Evolutionary conservation across 2,329 filamentous ascomycete genomes (phyloP).

Genomic region (Penicillium occitanis): DNA sequence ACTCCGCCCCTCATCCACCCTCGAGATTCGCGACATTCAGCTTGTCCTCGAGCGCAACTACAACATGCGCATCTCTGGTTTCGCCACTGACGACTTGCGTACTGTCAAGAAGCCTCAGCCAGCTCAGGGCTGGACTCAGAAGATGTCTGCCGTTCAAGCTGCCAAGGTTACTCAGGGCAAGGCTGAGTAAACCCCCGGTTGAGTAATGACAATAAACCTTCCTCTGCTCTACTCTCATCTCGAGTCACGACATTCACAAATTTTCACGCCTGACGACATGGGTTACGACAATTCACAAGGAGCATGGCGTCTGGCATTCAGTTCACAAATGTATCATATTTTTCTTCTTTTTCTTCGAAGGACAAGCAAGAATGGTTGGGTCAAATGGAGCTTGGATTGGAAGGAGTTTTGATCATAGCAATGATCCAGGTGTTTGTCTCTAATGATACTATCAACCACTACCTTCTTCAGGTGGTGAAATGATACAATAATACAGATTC

Average conservation of each 20-base stretch:
- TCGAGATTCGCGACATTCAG: conserved; percentile 86
- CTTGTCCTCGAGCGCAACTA: conserved; percentile 80
- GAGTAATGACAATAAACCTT: too few relatives aligned
- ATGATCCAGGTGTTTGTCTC: neutral
- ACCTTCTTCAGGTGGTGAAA: neutral
- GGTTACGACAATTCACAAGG: neutral
- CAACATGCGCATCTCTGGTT: conserved; percentile 91
- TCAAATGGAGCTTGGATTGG: neutral
- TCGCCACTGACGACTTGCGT: conserved; percentile 88
- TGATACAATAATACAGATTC: conserved; percentile 1
- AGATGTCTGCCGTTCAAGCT: conserved; percentile 95
- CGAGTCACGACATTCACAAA: neutral
- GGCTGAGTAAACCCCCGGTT: conserved; percentile 31
- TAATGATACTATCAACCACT: neutral
- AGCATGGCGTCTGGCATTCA: neutral
- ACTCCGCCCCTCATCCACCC: conserved; percentile 81
- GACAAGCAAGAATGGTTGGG: neutral
- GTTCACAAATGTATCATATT: neutral
- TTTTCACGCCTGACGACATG: neutral
- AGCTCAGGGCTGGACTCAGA: conserved; percentile 83
- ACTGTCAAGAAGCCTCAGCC: conserved; percentile 94
- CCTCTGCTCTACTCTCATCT: neutral
- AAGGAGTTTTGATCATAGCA: conserved; percentile 4
- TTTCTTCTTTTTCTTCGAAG: neutral
- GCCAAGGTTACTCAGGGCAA: conserved; percentile 67